Conservation (phyloP, 306 rosid species). For the Cicer cuneatum region DNA sequence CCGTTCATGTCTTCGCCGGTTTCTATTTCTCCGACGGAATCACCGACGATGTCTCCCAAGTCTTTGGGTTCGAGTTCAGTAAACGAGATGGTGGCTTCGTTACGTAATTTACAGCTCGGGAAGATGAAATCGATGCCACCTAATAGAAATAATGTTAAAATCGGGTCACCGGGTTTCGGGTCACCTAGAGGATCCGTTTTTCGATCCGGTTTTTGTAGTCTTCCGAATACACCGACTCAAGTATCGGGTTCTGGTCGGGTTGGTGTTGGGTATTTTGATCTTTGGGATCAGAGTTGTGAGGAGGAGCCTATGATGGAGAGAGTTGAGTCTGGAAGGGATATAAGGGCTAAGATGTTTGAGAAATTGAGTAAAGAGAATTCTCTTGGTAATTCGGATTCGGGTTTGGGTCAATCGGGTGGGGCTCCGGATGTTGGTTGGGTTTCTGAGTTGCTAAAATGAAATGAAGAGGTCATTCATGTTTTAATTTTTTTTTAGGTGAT, state of each 20-base stretch:
- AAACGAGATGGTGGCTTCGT: slow-evolving; percentile 66
- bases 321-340: slow-evolving; percentile 87
- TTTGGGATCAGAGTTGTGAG: slow-evolving; percentile 56
- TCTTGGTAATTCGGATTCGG: slow-evolving; percentile 50
- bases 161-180: slow-evolving; percentile 65
- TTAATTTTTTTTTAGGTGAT: not conserved
- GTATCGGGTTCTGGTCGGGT: slow-evolving; percentile 52
- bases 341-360: slow-evolving; percentile 81
- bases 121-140: slow-evolving; percentile 70
- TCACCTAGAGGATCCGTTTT: slow-evolving; percentile 72
- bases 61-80: slow-evolving; percentile 65
- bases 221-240: slow-evolving; percentile 79
- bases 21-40: slow-evolving; percentile 66
- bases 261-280: slow-evolving; percentile 52
- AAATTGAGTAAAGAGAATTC: slow-evolving; percentile 81
- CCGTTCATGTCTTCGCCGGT: slow-evolving; percentile 61
- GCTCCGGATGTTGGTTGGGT: slow-evolving; percentile 90
- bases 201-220: slow-evolving; percentile 78
- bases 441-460: slow-evolving; percentile 73
- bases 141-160: slow-evolving; percentile 52
- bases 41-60: slow-evolving; percentile 81
- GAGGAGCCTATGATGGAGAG: slow-evolving; percentile 95
- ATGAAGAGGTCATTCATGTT: too few species aligned
- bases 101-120: slow-evolving; percentile 74
- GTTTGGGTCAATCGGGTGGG: slow-evolving; percentile 24